Percentiles rank a stretch among this genome's conserved stretches.
Evolutionary conservation across 2,329 filamentous ascomycete genomes (phyloP).

Genomic region (Pestalotiopsis sp.): DNA sequence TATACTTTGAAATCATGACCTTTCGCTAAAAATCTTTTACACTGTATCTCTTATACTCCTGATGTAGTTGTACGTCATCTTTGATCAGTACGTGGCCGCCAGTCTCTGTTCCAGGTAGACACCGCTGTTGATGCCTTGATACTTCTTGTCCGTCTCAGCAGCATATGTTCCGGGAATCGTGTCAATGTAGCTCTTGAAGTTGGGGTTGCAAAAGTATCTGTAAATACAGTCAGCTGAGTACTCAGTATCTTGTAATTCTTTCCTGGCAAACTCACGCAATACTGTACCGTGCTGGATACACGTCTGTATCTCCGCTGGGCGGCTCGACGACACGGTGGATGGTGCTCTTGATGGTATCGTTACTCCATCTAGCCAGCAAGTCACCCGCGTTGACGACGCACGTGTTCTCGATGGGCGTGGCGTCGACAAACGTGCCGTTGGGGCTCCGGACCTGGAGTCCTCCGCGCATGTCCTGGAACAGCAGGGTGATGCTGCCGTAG

Average conservation of each 20-base stretch:
- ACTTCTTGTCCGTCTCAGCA: conserved; percentile 72
- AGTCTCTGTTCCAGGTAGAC: conserved; percentile 81
- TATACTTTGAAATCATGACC: not conserved
- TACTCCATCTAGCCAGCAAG: conserved; percentile 83
- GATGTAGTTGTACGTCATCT: not conserved
- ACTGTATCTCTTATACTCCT: not conserved
- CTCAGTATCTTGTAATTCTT: not conserved
- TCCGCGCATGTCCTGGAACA: conserved; percentile 62
- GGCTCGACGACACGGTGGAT: conserved; percentile 90
- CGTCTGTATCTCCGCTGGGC: conserved; percentile 56
- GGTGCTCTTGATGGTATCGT: conserved; percentile 88
- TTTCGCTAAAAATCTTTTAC: not conserved
- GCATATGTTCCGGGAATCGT: conserved; percentile 78
- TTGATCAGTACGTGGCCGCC: conserved; percentile 67
- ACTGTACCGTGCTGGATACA: conserved; percentile 79
- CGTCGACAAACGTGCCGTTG: conserved; percentile 78
- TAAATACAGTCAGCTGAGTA: not conserved
- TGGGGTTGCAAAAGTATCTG: conserved; percentile 87
- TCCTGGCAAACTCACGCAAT: conserved; percentile 64
- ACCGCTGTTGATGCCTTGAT: conserved; percentile 74
- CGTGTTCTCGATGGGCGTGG: conserved; percentile 48
- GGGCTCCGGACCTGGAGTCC: conserved; percentile 68
- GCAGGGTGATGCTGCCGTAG: conserved; percentile 62
- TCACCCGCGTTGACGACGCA: conserved; percentile 52
- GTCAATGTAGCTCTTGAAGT: conserved; percentile 75